Evolutionary conservation across 441 rosid species (phyloP).

Genomic region (Iberis amara): DNA sequence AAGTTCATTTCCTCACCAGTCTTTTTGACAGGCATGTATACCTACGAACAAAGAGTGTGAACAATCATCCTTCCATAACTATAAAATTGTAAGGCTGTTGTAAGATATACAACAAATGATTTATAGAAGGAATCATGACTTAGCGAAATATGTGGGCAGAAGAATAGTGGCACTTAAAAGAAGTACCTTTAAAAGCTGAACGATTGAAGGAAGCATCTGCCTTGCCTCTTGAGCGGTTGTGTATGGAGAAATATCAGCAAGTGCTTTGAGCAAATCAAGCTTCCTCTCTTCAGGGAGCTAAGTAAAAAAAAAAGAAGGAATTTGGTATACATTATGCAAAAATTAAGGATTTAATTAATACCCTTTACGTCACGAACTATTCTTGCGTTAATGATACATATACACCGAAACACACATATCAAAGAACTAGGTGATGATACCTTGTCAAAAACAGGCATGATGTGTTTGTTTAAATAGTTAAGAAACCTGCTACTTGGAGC

Average conservation of each 20-base stretch:
- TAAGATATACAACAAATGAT: neutral
- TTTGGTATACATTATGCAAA: neutral
- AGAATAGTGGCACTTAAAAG: neutral
- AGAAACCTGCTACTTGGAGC: slow-evolving; percentile 87
- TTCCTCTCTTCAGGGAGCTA: slow-evolving; percentile 97
- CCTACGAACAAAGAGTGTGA: slow-evolving; percentile 37
- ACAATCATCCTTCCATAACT: neutral
- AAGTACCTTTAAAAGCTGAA: slow-evolving; percentile 73
- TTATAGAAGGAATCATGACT: neutral
- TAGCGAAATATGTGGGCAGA: neutral
- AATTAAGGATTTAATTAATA: slow-evolving; percentile 3
- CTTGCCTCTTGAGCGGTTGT: slow-evolving; percentile 86
- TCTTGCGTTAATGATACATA: slow-evolving; percentile 1
- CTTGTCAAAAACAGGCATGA: slow-evolving; percentile 84
- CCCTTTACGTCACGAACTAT: slow-evolving; percentile 1
- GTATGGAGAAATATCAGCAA: slow-evolving; percentile 87
- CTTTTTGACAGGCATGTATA: slow-evolving; percentile 85
- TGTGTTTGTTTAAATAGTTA: slow-evolving; percentile 75
- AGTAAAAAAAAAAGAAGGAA: neutral
- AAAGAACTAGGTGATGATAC: slow-evolving; percentile 30
- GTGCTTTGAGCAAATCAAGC: slow-evolving; percentile 88
- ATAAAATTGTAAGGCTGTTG: too few species aligned
- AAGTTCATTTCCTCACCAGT: slow-evolving; percentile 92
- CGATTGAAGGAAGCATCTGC: slow-evolving; percentile 84
- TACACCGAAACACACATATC: neutral